Evolutionary conservation across 768 basidiomycete species (phyloP), one percentile per base, ranked within the genome.

Genomic region (Exidia glandulosa): DNA sequence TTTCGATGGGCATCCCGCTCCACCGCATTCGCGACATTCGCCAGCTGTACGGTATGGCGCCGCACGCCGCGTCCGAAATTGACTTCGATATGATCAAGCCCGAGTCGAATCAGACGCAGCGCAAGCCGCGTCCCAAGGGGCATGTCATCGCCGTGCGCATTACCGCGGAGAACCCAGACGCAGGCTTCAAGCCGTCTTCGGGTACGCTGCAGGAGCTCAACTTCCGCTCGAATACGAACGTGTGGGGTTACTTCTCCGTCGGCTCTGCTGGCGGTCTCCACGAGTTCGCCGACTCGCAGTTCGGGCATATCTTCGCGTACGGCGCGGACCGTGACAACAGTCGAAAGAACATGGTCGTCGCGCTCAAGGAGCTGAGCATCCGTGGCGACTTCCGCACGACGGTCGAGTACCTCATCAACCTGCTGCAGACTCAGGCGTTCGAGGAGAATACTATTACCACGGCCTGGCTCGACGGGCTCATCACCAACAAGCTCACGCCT

Each of bases 221-320:
- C 74, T 99, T 99, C 86, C 87, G 96, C 60, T 97, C 94, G 30
- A 96, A 90, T 73, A 97, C 93, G 50, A 99, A 99, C 63, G 96
- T 99, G 50, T 99, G 96, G 96, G 96, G 96, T 62, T 99, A 99
- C 77, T 99, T 99, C 80, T 98, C 96, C 16, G 96, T 99, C 66
- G 85, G 84, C 48, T 87, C 88, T 14, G 88, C 94, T 10, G 96
- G 96, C 71, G 96, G 95, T 72, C 82, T 99, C 58, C 96, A 99
- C 74, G 94, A 99, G 73, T 98, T 94, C 67, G 96, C 96, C 45
- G 96, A 99, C 73, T 98, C 95, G 9, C 96, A 99, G 67, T 98
- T 99, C 68, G 96, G 96, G 58, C 96, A 99, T 70, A 97, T 98
- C 70, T 99, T 99, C 66, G 96, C 95, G 19, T 97, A 97, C 66